Base-by-base conservation (phyloP, 139 green algal genomes). In the Coelastrella sp. region DNA sequence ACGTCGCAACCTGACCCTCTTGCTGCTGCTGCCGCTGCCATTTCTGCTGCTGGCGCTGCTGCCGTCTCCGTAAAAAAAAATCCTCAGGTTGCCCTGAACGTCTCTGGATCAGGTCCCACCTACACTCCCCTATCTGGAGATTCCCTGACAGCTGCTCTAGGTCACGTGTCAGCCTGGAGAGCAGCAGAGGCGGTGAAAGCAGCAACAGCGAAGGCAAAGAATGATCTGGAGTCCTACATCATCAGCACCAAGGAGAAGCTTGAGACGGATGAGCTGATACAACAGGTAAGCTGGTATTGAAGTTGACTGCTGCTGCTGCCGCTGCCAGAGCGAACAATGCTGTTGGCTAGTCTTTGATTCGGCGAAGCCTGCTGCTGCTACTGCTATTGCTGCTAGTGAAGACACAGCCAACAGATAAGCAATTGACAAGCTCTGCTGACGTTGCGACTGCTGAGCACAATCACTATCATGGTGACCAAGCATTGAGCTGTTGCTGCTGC, bases 151-250 rank as follows among this genome's bases (percentile, higher is more conserved):
- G 24, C 8, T 14, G 81, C 81, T 0, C 14, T 24, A 10, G 88
- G 58, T 4, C 27, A 88, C 24, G n/a, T 87, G 63, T 58, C 80
- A 15, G 76, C 78, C 14, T 94, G 87, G 76, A 75, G 76, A 19
- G 70, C 72, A 17, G 81, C 85, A 0, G 97, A 99, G 89, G 66
- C 84, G 11, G 90, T 87, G 58, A 97, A 97, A 91, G 85, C 86
- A 0, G 92, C 93, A n/a, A 93, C 92, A 10, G 96, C 94, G 19
- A 93, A 94, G 85, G 91, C 95, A 1, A 97, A 97, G 90, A 99
- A 99, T 90, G 95, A 97, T 74, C 90, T 99, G 87, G 98, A 99
- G 94, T 82, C 91, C 6, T 99, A 98, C 96, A 97, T 99, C 92
- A 97, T 99, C 90, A 90, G 89, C 87, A 97, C 89, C 57, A 90